Conservation (phyloP, 192 early-diverging fungal species). For the Rhizophagus prolifer region DNA sequence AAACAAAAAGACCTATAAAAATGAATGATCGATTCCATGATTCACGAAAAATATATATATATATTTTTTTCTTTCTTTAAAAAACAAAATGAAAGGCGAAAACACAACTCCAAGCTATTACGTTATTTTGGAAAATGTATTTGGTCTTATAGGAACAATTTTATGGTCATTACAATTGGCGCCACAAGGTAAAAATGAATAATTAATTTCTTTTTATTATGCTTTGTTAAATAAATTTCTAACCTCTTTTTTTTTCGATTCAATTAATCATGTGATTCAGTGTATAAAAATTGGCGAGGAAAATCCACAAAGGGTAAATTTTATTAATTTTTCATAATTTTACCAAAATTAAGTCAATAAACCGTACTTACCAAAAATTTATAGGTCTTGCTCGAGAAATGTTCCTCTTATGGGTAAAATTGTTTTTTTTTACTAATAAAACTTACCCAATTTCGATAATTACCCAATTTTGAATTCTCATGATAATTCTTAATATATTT, state of each 20-base stretch:
- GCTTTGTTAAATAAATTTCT: background rate
- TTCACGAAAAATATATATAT: too few species aligned
- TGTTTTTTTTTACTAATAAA: too few species aligned
- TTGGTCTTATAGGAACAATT: conserved; percentile 35
- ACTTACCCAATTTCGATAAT: background rate
- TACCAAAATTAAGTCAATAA: background rate
- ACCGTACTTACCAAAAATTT: background rate
- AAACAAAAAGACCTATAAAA: too few species aligned
- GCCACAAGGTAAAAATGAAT: conserved; percentile 39
- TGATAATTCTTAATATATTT: too few species aligned
- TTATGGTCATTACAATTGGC: conserved; percentile 44
- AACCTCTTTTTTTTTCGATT: too few species aligned
- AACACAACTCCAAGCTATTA: conserved; percentile 30
- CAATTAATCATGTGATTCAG: background rate
- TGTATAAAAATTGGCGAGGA: background rate
- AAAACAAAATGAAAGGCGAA: background rate
- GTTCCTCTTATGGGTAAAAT: conserved; percentile 37
- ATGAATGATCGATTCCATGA: too few species aligned
- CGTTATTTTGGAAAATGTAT: conserved; percentile 43
- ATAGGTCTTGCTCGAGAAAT: conserved; percentile 34
- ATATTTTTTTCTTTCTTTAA: too few species aligned
- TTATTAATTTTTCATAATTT: too few species aligned
- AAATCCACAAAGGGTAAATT: conserved; percentile 32
- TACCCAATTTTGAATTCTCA: background rate
- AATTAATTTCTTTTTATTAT: too few species aligned